Evolutionary conservation across 129 eudicot species (phyloP).

Genomic region (Helianthus tuberosus): DNA sequence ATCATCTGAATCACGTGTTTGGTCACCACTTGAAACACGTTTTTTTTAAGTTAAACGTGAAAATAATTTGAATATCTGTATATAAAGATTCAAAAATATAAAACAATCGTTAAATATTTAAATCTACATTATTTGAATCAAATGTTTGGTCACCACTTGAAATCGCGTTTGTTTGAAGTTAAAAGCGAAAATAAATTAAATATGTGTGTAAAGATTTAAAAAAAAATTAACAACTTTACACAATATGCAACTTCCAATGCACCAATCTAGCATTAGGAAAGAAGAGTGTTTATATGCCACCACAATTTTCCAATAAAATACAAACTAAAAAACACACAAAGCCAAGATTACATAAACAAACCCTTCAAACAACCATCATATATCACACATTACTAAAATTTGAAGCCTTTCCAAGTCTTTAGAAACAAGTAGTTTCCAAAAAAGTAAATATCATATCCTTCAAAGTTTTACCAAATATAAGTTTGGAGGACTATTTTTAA

Average conservation of each 20-base stretch:
- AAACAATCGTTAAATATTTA: too few relatives aligned
- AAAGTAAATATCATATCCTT: slow-evolving; percentile 26
- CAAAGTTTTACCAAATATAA: slow-evolving; percentile 12
- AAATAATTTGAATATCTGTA: too few relatives aligned
- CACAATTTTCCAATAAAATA: not conserved
- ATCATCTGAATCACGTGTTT: too few relatives aligned
- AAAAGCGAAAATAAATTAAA: too few relatives aligned
- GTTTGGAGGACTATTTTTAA: slow-evolving; percentile 4
- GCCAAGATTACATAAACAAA: slow-evolving; percentile 15
- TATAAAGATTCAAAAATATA: too few relatives aligned
- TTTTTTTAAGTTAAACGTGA: too few relatives aligned
- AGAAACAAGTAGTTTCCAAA: slow-evolving; percentile 40
- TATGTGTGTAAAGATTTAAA: too few relatives aligned
- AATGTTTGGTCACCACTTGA: too few relatives aligned
- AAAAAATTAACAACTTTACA: not conserved
- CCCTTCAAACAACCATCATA: slow-evolving; percentile 32
- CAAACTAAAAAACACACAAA: not conserved
- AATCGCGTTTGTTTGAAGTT: too few relatives aligned
- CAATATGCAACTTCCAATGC: not conserved
- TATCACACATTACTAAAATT: slow-evolving; percentile 17
- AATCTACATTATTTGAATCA: too few relatives aligned
- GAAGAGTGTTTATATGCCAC: too few relatives aligned
- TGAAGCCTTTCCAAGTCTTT: slow-evolving; percentile 19
- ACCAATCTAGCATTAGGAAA: not conserved
- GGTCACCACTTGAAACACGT: too few relatives aligned